Percentiles rank a stretch among this genome's conserved stretches.
Evolutionary conservation across 2,329 filamentous ascomycete genomes (phyloP).

Genomic region (Neurospora sp.): DNA sequence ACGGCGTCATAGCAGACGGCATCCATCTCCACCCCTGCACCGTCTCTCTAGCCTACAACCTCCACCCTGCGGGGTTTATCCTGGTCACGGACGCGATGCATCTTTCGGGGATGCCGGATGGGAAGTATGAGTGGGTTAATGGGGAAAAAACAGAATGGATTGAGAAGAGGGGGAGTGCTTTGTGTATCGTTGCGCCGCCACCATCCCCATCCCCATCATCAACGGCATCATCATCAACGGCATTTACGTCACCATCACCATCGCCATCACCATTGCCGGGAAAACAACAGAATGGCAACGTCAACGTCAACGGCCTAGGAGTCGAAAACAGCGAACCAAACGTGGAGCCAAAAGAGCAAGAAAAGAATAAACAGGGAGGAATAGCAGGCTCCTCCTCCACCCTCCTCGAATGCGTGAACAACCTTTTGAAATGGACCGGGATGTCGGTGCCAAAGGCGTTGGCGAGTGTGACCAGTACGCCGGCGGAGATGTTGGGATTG

Average conservation of each 20-base stretch:
- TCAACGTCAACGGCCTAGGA: neutral
- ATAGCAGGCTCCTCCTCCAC: conserved; percentile 43
- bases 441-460: conserved; percentile 58
- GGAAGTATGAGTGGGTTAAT: conserved; percentile 79
- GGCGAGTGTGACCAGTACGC: conserved; percentile 64
- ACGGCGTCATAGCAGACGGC: conserved; percentile 83
- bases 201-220: neutral
- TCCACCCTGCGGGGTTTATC: conserved; percentile 75
- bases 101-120: conserved; percentile 73
- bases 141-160: conserved; percentile 47
- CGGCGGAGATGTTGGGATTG: conserved; percentile 66
- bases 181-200: conserved; percentile 25
- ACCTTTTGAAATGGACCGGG: conserved; percentile 68
- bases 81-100: conserved; percentile 92
- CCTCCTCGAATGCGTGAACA: conserved; percentile 72
- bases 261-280: too few relatives aligned
- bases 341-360: neutral
- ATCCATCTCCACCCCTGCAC: conserved; percentile 83
- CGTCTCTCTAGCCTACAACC: conserved; percentile 80
- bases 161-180: conserved; percentile 59
- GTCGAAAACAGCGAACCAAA: too few relatives aligned
- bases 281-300: neutral
- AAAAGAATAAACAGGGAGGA: neutral
- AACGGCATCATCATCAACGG: neutral
- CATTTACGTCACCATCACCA: too few relatives aligned